Evolutionary conservation across 116 monocot genomes (phyloP).

Genomic region (Zostera marina): DNA sequence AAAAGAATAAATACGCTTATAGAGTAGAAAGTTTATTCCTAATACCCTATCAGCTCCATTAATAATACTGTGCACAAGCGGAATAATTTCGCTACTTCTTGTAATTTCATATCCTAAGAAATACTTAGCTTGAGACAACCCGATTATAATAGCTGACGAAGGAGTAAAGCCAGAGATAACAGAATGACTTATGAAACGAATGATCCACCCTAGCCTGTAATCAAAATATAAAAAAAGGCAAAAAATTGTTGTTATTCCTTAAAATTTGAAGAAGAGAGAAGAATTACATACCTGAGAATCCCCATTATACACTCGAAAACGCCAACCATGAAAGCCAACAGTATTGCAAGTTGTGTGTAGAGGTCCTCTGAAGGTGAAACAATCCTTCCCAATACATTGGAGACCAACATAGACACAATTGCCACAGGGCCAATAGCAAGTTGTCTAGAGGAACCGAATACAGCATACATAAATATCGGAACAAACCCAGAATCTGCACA

Average conservation of each 20-base stretch:
- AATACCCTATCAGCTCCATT: slow-evolving; percentile 53
- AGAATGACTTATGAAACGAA: slow-evolving; percentile 91
- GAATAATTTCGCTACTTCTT: slow-evolving; percentile 82
- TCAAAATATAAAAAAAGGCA: too few relatives aligned
- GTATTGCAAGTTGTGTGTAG: slow-evolving; percentile 79
- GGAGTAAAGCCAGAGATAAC: slow-evolving; percentile 96
- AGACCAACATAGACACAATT: slow-evolving; percentile 79
- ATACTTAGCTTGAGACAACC: slow-evolving; percentile 85
- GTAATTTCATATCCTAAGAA: slow-evolving; percentile 74
- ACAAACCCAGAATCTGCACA: slow-evolving; percentile 80
- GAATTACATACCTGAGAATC: slow-evolving; percentile 45
- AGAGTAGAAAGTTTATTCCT: too few relatives aligned
- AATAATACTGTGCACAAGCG: slow-evolving; percentile 72
- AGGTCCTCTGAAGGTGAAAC: slow-evolving; percentile 62
- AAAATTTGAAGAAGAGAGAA: not conserved
- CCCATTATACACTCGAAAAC: slow-evolving; percentile 88
- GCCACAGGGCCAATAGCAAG: slow-evolving; percentile 96
- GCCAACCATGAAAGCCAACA: slow-evolving; percentile 91
- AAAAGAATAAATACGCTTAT: too few relatives aligned
- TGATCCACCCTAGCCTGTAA: slow-evolving; percentile 86
- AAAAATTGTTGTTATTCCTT: too few relatives aligned
- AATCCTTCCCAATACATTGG: slow-evolving; percentile 64
- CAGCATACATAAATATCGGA: slow-evolving; percentile 76
- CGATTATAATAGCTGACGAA: slow-evolving; percentile 90
- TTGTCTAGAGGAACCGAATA: slow-evolving; percentile 92